Percentiles rank a stretch among this genome's conserved stretches.
Conservation (phyloP, 805 yeast species). For the Isabelozyma heimii region DNA sequence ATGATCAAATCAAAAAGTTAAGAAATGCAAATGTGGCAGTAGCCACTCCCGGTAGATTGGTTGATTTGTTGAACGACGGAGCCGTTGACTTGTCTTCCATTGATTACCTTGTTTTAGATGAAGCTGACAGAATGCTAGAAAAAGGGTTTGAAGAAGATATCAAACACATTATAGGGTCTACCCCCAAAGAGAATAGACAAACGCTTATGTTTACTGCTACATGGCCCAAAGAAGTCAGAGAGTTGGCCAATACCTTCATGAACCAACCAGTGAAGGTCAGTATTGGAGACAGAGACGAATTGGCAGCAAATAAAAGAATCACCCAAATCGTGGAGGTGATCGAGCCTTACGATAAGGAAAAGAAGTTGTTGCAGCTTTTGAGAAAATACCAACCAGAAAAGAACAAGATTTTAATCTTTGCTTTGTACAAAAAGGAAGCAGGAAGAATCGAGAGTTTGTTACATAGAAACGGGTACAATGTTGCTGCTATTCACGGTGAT, state of each 20-base stretch:
- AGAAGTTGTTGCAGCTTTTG: slow-evolving; percentile 66
- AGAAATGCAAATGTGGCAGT: slow-evolving; percentile 74
- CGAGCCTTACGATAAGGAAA: slow-evolving; percentile 73
- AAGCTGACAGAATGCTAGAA: slow-evolving; percentile 98
- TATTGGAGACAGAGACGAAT: slow-evolving; percentile 92
- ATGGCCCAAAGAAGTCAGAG: slow-evolving; percentile 99
- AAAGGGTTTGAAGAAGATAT: slow-evolving; percentile 98
- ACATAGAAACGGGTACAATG: slow-evolving; percentile 67
- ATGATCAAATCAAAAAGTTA: slow-evolving; percentile 76
- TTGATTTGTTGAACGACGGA: slow-evolving; percentile 89
- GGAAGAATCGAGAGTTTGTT: slow-evolving; percentile 80
- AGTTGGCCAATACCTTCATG: slow-evolving; percentile 84
- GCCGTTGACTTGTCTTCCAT: slow-evolving; percentile 66
- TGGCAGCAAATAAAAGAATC: slow-evolving; percentile 91
- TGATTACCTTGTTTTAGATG: slow-evolving; percentile 85
- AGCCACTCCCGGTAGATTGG: slow-evolving; percentile 97
- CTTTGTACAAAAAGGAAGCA: slow-evolving; percentile 96
- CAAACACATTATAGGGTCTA: slow-evolving; percentile 68
- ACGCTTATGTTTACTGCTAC: slow-evolving; percentile 99
- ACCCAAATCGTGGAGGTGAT: slow-evolving; percentile 92
- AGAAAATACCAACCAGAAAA: slow-evolving; percentile 72
- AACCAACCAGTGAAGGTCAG: slow-evolving; percentile 81
- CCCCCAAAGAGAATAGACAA: slow-evolving; percentile 55
- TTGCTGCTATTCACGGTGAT: slow-evolving; percentile 97
- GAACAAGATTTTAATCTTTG: slow-evolving; percentile 88